Base-by-base conservation (phyloP, 2,329 filamentous ascomycete genomes). In the Cercospora sojina region DNA sequence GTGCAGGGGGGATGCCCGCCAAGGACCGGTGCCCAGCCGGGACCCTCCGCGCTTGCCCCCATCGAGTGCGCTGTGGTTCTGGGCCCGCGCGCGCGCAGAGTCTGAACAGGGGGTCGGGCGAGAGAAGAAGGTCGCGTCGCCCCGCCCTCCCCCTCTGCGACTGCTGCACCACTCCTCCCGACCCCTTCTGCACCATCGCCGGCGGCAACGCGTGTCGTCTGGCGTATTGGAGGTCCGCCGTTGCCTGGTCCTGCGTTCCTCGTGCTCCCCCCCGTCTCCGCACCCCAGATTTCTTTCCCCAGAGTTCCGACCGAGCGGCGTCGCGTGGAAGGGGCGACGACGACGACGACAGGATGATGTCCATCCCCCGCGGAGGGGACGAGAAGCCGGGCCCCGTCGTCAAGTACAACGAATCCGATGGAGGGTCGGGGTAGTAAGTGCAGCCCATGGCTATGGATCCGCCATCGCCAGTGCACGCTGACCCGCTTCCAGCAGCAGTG, bases 401-500 rank as follows among this genome's bases (percentile, higher is more conserved):
- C 2, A 16, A 64, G 16, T 62, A 64, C 13, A 25, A 16, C 12
- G 53, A 29, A 16, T 57, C 53, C 2, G 53, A 57, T 6, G n/a
- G 12, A 6, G 53, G 27, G 16, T 57, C 53, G 3, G 53, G 59
- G 35, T 62, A 62, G 65, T 67, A 43, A 64, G 65, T 60, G 5
- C 12, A 35, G 2, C 35, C n/a, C 35, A 3, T 3, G 35, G 0
- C n/a, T 20, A 41, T 12, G 20, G 20, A 41, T 16, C 35, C 13
- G 32, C 9, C 3, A 10, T 16, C 12, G 32, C 16, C 6, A 5
- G 1, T 23, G 9, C 10, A 47, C 27, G 23, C 53, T 53, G 55
- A 23, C 35, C 25, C 16, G 57, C 13, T 53, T 23, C 4, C 38
- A 3, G 58, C 83, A 81, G 70, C 82, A 81, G 70, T 82, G 86